Evolutionary conservation across 2,329 filamentous ascomycete genomes (phyloP), one percentile per base, ranked within the genome.

Genomic region (Madurella fahalii): DNA sequence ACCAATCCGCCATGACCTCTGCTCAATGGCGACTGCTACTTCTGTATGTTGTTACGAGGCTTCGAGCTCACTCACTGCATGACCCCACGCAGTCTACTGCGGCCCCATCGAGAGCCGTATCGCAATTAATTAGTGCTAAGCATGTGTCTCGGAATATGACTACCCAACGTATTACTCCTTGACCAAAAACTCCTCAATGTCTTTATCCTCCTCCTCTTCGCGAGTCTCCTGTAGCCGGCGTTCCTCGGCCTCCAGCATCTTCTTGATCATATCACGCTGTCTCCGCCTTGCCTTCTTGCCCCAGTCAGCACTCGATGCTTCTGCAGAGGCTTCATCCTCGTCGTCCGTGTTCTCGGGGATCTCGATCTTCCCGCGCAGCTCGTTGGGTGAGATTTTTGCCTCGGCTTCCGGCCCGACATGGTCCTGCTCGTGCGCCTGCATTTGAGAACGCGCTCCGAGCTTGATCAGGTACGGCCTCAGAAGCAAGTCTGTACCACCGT

Each of bases 401-500:
- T 63, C 66, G 12, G 52, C 71, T 13, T 66, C 68, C 20, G 72
- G 73, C 30, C 71, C 69, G 32, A 79, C 75, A 42, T 77, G 72
- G 63, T 82, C 75, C 60, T 76, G 74, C 58, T 81, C 83, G 66
- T 87, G 76, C 67, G 85, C 77, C 64, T 78, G 78, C 68, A 84
- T 81, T 66, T 89, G 83, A 59, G 78, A 71, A 64, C 81, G 82
- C 57, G 78, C 82, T 63, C 83, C 84, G 39, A 83, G 71, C 66
- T 86, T 86, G 65, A 92, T 77, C 49, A 92, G 70, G 68, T 90
- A 90, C 0, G 89, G 89, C 1, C 90, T 84, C 20, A 90, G 65
- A 50, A 94, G 79, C 60, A 85, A 67, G 40, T 65, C 63, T 64
- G 13, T 15, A 0, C 3, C 8, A 2, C 18, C 7, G 12, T 2